Base-by-base conservation (phyloP, 1,284 basidiomycete genomes). In the Rhodotorula sp. region DNA sequence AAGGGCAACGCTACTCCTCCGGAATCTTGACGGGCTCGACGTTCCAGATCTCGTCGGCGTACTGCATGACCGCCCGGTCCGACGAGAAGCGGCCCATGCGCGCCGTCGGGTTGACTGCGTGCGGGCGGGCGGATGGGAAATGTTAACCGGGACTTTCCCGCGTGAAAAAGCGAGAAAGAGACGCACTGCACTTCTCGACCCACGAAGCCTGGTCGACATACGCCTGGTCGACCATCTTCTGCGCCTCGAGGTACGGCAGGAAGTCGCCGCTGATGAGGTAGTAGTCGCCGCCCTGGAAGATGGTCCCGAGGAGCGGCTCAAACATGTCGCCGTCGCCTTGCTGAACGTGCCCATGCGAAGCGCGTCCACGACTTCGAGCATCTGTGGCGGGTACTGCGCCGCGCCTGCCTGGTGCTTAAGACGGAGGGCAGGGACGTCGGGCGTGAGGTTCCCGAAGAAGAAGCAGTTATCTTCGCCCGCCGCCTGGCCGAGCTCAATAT, bases 401-500 rank as follows among this genome's bases (percentile, higher is more conserved):
- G 71, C 63, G 63, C 71, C 59, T 58, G 69, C 75, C 59, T 75
- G 64, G 65, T 74, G 69, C 46, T 66, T 61, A 55, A 69, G 66
- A 36, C 77, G 71, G 27, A 78, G 59, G n/a, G 53, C 60, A 32
- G 64, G 66, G 48, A 74, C 67, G 48, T 76, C 72, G 19, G 66
- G 64, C 8, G 70, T 70, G 53, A 65, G 89, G 88, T 90, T 79
- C 84, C 87, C 79, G 54, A 80, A 79, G 70, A 79, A 78, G 71
- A 80, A 79, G 61, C 71, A 67, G 80, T 90, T 88, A 75, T 86
- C 85, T 75, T 89, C 87, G 25, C 90, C 89, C 46, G 89, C 89
- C 81, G 95, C 92, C 80, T 96, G 92, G 4, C 91, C 93, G 76
- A 97, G 96, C 83, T 96, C 94, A 72, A 96, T 93, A 80, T 94